Conservation (phyloP, 2,329 filamentous ascomycete genomes). For the Nectriaceae sp. region DNA sequence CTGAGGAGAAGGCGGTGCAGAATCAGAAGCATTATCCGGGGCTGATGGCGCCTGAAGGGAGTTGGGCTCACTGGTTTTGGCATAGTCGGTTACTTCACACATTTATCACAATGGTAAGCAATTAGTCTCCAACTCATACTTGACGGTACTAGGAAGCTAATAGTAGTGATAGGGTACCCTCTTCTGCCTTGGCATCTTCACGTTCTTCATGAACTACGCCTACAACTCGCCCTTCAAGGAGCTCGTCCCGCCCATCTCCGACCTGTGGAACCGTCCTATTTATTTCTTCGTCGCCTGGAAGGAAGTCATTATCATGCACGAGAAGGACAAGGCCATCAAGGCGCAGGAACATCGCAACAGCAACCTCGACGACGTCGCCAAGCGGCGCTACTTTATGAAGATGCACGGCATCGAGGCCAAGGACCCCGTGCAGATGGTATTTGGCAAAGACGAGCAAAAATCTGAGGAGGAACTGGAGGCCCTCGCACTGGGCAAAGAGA, state of each 20-base stretch:
- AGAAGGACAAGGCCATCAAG: slow-evolving; percentile 67
- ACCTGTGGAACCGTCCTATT: slow-evolving; percentile 70
- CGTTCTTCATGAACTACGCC: slow-evolving; percentile 78
- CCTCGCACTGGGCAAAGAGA: slow-evolving; percentile 37
- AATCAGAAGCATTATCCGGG: slow-evolving; percentile 77
- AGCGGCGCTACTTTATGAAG: slow-evolving; percentile 82
- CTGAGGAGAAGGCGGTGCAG: slow-evolving; percentile 67
- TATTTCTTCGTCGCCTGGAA: slow-evolving; percentile 64
- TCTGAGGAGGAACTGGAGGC: slow-evolving; percentile 40
- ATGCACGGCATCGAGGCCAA: slow-evolving; percentile 77
- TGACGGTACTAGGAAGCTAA: neutral
- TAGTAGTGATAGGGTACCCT: slow-evolving; percentile 58
- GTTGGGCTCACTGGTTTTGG: slow-evolving; percentile 83
- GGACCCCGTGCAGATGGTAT: slow-evolving; percentile 52
- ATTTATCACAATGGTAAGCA: slow-evolving; percentile 77
- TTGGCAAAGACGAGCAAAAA: slow-evolving; percentile 39
- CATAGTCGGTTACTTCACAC: slow-evolving; percentile 76
- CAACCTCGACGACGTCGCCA: slow-evolving; percentile 82
- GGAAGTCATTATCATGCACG: slow-evolving; percentile 76
- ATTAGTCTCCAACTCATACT: neutral
- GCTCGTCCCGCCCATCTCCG: slow-evolving; percentile 71
- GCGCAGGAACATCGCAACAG: slow-evolving; percentile 72
- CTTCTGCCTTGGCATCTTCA: slow-evolving; percentile 67
- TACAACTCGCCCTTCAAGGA: slow-evolving; percentile 77
- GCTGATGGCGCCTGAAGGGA: slow-evolving; percentile 82